Evolutionary conservation across 345 rosid genomes (phyloP).

Genomic region (Linum tenue): DNA sequence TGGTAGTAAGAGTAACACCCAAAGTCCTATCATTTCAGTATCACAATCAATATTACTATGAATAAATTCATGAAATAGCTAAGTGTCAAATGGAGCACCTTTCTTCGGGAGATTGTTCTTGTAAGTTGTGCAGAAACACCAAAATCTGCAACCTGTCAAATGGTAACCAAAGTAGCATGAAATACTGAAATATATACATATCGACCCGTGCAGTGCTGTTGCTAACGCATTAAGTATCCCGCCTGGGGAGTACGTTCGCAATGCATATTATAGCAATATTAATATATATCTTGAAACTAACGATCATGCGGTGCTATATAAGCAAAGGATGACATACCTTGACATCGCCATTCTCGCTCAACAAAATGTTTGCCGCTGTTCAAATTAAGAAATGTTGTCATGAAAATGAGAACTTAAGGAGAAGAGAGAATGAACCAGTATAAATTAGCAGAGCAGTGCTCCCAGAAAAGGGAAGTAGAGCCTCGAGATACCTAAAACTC

Average conservation of each 20-base stretch:
- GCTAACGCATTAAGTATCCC: too few relatives aligned
- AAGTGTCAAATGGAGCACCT: slow-evolving; percentile 39
- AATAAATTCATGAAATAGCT: neutral
- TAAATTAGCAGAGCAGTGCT: neutral
- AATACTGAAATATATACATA: slow-evolving; percentile 16
- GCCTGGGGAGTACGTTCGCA: too few relatives aligned
- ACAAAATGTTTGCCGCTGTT: slow-evolving; percentile 94
- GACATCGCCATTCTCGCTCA: slow-evolving; percentile 94
- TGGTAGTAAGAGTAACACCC: neutral
- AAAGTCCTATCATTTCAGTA: neutral
- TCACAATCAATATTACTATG: neutral
- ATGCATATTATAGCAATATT: slow-evolving; percentile 2
- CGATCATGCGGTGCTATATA: slow-evolving; percentile 1
- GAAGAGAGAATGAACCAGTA: neutral
- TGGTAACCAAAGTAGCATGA: slow-evolving; percentile 16
- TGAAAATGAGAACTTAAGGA: slow-evolving; percentile 13
- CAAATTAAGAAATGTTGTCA: slow-evolving; percentile 22
- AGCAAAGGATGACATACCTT: slow-evolving; percentile 48
- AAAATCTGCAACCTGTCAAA: slow-evolving; percentile 93
- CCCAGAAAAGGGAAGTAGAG: neutral
- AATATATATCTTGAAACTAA: slow-evolving; percentile 4
- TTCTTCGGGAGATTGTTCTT: slow-evolving; percentile 96
- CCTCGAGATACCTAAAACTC: too few relatives aligned
- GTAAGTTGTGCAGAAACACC: slow-evolving; percentile 99
- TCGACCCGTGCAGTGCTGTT: too few relatives aligned